phyloP scores from a whole-genome alignment of 345 rosid genomes.

The Rhodamnia rubescens region DNA sequence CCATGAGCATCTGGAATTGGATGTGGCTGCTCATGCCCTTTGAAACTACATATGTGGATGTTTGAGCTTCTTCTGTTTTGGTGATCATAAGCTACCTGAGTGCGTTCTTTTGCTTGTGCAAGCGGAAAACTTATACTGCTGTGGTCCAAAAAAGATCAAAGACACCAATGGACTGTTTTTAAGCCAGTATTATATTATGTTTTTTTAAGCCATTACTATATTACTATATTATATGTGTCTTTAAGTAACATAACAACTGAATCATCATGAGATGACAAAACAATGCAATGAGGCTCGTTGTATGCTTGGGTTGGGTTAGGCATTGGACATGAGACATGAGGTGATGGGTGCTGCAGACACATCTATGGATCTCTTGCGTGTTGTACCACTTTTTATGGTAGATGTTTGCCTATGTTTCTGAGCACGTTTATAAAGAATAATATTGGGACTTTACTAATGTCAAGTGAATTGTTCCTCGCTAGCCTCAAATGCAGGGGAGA shows the following conservation, averaged over 20 bases:
- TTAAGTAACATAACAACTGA: background rate
- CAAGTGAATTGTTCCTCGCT: background rate
- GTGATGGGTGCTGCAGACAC: background rate
- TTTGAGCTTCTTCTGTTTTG: background rate
- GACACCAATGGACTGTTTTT: background rate
- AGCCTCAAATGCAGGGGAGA: slow-evolving; percentile 44
- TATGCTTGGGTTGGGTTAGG: background rate
- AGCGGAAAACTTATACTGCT: background rate
- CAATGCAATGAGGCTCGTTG: background rate
- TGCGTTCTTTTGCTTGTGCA: background rate
- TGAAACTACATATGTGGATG: background rate
- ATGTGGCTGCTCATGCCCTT: background rate
- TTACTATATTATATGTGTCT: no score
- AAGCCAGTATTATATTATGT: background rate
- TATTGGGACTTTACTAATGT: background rate
- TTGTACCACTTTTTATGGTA: background rate
- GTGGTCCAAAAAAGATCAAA: background rate
- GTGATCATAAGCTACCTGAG: background rate
- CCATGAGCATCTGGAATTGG: background rate
- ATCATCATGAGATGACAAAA: background rate
- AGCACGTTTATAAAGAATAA: background rate
- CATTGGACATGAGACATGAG: background rate
- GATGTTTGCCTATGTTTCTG: background rate
- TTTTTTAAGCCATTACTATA: background rate
- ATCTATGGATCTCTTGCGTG: background rate